Conservation (phyloP, 2,329 filamentous ascomycete genomes). For the Colletotrichum sp. region DNA sequence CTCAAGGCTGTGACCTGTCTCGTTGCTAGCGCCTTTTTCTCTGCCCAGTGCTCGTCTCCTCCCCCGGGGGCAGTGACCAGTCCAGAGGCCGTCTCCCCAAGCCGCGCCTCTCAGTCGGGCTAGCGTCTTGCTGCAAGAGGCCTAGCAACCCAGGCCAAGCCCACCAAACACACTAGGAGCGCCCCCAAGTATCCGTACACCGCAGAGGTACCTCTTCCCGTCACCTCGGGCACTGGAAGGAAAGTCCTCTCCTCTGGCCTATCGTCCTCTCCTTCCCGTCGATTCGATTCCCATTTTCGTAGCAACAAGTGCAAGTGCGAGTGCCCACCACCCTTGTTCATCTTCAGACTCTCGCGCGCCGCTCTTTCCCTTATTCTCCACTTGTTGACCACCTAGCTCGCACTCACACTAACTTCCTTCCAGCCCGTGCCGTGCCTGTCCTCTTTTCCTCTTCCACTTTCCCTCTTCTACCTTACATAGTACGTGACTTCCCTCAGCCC, state of each 20-base stretch:
- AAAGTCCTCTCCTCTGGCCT: background rate
- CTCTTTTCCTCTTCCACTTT: background rate
- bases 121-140: background rate
- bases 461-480: background rate
- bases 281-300: background rate
- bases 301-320: background rate
- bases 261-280: background rate
- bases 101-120: background rate
- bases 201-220: background rate
- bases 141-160: background rate
- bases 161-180: background rate
- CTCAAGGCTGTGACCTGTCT: background rate
- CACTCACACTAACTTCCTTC: background rate
- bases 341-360: background rate
- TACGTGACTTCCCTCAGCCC: background rate
- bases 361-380: conserved; percentile 3
- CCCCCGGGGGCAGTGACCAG: background rate
- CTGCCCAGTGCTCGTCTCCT: background rate
- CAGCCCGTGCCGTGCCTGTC: background rate
- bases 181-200: background rate
- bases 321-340: background rate
- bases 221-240: background rate
- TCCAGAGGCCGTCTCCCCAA: background rate
- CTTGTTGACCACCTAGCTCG: background rate
- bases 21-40: background rate